A percentile compares a stretch with the other conserved stretches of the same genome.
phyloP scores from a whole-genome alignment of 768 basidiomycete species.

The Boletales sp. region DNA sequence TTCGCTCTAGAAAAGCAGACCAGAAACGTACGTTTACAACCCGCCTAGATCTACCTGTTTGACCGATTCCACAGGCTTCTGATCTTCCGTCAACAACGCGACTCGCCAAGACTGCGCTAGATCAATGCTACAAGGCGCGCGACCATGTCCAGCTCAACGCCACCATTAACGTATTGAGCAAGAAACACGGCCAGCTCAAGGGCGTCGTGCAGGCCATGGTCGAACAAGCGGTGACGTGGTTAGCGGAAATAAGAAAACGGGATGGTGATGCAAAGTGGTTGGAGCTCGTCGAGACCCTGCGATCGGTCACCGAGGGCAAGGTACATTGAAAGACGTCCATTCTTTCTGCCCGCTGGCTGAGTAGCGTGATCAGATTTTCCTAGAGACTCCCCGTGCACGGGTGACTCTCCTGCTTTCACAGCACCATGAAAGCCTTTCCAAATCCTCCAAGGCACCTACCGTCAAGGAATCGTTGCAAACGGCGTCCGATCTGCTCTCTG shows the following conservation, averaged over 20 bases:
- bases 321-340: slow-evolving; percentile 38
- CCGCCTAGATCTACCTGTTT: neutral
- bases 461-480: slow-evolving; percentile 71
- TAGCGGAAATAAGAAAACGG: slow-evolving; percentile 67
- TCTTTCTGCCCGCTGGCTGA: neutral
- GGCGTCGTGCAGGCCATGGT: slow-evolving; percentile 88
- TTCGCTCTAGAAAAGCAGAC: slow-evolving; percentile 91
- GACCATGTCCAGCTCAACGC: slow-evolving; percentile 71
- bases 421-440: slow-evolving; percentile 73
- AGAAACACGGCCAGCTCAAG: slow-evolving; percentile 97
- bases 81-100: slow-evolving; percentile 90
- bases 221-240: slow-evolving; percentile 78
- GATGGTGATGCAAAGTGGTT: slow-evolving; percentile 78
- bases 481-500: slow-evolving; percentile 88
- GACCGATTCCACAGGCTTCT: slow-evolving; percentile 61
- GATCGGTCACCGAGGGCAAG: slow-evolving; percentile 95
- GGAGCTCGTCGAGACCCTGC: slow-evolving; percentile 83
- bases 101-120: slow-evolving; percentile 69
- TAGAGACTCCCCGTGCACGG: slow-evolving; percentile 94
- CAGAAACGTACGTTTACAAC: slow-evolving; percentile 67
- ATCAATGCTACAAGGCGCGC: slow-evolving; percentile 67
- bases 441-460: slow-evolving; percentile 35
- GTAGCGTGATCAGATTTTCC: slow-evolving; percentile 66
- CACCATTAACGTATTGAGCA: slow-evolving; percentile 67
- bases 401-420: slow-evolving; percentile 84